phyloP scores from a whole-genome alignment of 164 flowering plant genomes.

The Liquidambar formosana region DNA sequence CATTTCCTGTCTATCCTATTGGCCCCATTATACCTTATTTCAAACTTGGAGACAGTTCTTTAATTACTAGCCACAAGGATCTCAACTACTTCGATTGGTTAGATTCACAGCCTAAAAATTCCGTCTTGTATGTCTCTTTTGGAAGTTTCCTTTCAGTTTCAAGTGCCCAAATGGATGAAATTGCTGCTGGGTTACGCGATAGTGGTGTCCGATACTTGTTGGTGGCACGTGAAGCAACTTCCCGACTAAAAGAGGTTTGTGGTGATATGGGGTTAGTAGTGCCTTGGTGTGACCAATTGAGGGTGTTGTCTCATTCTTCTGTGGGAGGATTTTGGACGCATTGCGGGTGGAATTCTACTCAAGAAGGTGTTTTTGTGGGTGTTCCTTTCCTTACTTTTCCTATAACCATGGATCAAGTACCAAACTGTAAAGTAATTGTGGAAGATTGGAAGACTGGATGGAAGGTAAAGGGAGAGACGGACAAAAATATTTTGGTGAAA shows the following conservation, averaged over 20 bases:
- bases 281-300: conserved; percentile 57
- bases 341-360: conserved; percentile 54
- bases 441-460: too few relatives aligned
- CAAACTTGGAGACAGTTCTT: not conserved
- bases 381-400: conserved; percentile 48
- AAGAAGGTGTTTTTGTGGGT: conserved; percentile 37
- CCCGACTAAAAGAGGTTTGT: too few relatives aligned
- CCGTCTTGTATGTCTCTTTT: conserved; percentile 38
- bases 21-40: conserved; percentile 50
- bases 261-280: too few relatives aligned
- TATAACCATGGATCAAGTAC: conserved; percentile 32
- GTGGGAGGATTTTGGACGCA: conserved; percentile 57
- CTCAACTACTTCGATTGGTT: conserved; percentile 33
- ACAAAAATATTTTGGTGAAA: too few relatives aligned
- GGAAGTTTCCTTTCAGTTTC: conserved; percentile 43
- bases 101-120: too few relatives aligned
- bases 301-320: conserved; percentile 43
- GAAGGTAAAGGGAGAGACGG: too few relatives aligned
- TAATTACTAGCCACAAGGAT: not conserved
- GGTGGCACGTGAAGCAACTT: conserved; percentile 44
- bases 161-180: conserved; percentile 34
- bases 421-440: conserved; percentile 38
- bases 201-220: conserved; percentile 32
- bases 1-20: conserved; percentile 37
- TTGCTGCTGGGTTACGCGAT: conserved; percentile 30